Evolutionary conservation across 163 green algal genomes (phyloP), one percentile per base, ranked within the genome.

Genomic region (Chlamydomonas reinhardtii): DNA sequence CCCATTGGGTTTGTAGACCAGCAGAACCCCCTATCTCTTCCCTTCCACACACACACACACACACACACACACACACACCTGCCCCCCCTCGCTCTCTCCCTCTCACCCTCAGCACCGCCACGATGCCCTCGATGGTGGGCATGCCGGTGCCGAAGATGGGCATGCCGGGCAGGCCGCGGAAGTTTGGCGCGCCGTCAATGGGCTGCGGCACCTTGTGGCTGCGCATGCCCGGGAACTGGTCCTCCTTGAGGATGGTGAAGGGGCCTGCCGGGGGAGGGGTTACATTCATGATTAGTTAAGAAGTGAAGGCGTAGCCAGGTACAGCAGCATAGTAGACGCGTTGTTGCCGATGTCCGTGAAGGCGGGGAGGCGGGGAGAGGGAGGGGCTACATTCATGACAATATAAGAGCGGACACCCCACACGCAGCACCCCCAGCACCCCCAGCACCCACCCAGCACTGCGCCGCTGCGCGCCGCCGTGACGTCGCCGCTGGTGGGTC

Each of bases 191-290:
- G 2, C 97, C 97, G 16, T 91, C 82, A 25, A 98, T 89, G 22
- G 66, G 34, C 82, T 94, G 86, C 17, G 88, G 83, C 8, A 99
- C 70, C 70, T 89, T 90, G 80, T n/a, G 71, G 65, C 65, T 84
- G 35, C 89, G 88, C 90, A 95, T 94, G 73, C 91, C 92, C 8
- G 91, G 93, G 89, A 95, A 95, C 86, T 97, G 95, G 90, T 98
- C 97, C 89, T 97, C 93, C 92, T 99, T 99, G 27, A 99, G 92
- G 56, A 99, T 97, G 68, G 97, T 98, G 86, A 92, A 92, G 14
- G 91, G 89, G 11, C 89, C 90, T 94, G 90, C 0, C n/a, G n/a
- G 16, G 39, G n/a, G n/a, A n/a, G n/a, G n/a, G n/a, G n/a, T n/a
- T n/a, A n/a, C n/a, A n/a, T n/a, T n/a, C n/a, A n/a, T n/a, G n/a